Base-by-base conservation (phyloP, 768 basidiomycete species). In the Lanmaoa pseudosensibilis region DNA sequence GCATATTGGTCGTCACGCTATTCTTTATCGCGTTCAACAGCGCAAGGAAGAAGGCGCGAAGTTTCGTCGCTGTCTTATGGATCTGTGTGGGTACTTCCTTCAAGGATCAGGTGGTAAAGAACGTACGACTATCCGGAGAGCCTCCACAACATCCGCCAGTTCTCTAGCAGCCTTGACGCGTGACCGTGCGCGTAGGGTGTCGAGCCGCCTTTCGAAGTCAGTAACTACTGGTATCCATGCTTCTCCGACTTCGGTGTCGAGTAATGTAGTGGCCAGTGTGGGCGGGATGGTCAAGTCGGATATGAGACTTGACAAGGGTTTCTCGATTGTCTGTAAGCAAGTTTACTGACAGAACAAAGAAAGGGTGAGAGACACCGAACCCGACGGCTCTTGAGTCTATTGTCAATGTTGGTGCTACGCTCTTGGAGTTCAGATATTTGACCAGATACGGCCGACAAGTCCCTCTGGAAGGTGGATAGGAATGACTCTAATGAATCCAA, bases 341-440 rank as follows among this genome's bases (percentile, higher is more conserved):
- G n/a, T 49, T 65, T 32, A 58, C 38, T 44, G 25, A 46, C 13
- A 37, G 32, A 19, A 34, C 27, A 13, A 32, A 15, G 36, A 21
- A 34, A 48, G 36, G 16, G 21, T 33, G 53, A 54, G 56, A 33
- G 19, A 39, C 47, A 13, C 75, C 84, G 50, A 65, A 97, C 97
- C 75, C 87, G 82, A 50, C 97, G 82, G 55, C 87, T 90, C 69
- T 87, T 89, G 55, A 98, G 79, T 55, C 88, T 83, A 57, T 82
- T 83, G 60, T 98, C 97, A 18, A 98, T 97, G 40, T 90, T 90
- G 61, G 90, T 89, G 69, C 93, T 95, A 34, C 92, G 81, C 60
- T 85, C 83, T 67, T 98, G 97, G 23, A 99, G 79, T 59, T 98
- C 93, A 1, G 92, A 90, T 69, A 99, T 96, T 70, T 99, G 95